phyloP scores from a whole-genome alignment of 2,329 filamentous ascomycete species.

The Trichoderma lentiforme region DNA sequence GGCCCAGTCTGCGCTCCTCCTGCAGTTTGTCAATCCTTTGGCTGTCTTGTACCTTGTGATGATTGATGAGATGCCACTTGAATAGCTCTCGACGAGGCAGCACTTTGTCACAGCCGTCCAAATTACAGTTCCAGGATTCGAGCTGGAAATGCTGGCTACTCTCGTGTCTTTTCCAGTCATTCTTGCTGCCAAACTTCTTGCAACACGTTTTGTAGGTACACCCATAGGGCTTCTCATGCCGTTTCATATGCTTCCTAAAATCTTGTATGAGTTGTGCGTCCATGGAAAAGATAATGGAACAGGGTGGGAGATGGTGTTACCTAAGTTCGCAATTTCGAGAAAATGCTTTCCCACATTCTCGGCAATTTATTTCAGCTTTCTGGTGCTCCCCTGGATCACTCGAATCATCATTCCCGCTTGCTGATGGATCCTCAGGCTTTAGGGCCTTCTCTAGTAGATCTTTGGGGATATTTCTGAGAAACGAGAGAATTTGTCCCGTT shows the following conservation, averaged over 20 bases:
- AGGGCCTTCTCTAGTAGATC: constrained; percentile 34
- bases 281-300: too few relatives aligned
- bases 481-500: not conserved
- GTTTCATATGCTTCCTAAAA: constrained; percentile 75
- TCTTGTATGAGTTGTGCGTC: not conserved
- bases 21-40: constrained; percentile 42
- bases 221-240: constrained; percentile 76
- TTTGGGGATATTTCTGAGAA: constrained; percentile 26
- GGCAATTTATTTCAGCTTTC: constrained; percentile 29
- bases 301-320: constrained; percentile 36
- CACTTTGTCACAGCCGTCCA: constrained; percentile 52
- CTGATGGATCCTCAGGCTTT: constrained; percentile 19
- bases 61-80: constrained; percentile 54
- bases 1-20: constrained; percentile 57
- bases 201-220: constrained; percentile 70
- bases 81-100: constrained; percentile 60
- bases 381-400: not conserved
- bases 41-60: constrained; percentile 39
- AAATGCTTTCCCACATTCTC: constrained; percentile 46
- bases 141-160: constrained; percentile 70
- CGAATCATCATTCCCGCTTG: constrained; percentile 17
- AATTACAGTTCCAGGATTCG: constrained; percentile 69
- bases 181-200: constrained; percentile 84
- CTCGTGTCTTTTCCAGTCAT: constrained; percentile 92
- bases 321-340: constrained; percentile 54